Base-by-base conservation (phyloP, 306 rosid genomes). In the Mucuna pruriens region DNA sequence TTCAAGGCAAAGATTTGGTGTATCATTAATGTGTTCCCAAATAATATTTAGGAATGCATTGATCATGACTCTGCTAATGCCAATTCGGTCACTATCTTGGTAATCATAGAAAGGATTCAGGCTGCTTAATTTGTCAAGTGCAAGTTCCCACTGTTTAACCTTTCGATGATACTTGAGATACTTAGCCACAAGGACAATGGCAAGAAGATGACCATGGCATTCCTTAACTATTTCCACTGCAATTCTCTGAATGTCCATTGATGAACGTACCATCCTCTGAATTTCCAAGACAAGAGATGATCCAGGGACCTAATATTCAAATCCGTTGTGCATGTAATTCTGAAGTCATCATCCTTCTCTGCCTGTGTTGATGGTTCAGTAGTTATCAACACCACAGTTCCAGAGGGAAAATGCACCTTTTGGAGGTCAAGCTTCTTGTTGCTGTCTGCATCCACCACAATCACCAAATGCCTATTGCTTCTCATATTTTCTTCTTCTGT, bases 201-300 rank as follows among this genome's bases (percentile, higher is more conserved):
- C 63, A 17, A 72, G 63, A 51, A 72, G 77, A 44, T 72, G 77
- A 3, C 64, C 64, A 31, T 3, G 31, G 57, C 48, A 49, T 72
- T 49, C 12, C 63, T 31, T 3, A 0, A 72, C 77, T 51, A 51
- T 72, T 72, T 51, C 11, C 19, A 9, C 64, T 33, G 77, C 77
- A 4, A 31, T 17, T 0, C 1, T 17, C 33, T 17, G 33, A 51
- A 51, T 49, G 2, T 9, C 4, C 63, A 3, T 9, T 10, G 64
- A 49, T 51, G n/a, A 72, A 33, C 0, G 0, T 19, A 17, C 7
- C 31, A 29, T n/a, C n/a, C n/a, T n/a, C n/a, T n/a, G 77, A 72
- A 19, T 17, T 72, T 11, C 77, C 77, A 72, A 31, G 77, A 16
- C 19, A 72, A 72, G 3, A 72, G 19, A 72, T 72, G 77, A 72